These are phyloP conservation scores for Coelastrella sp. DNA, from an alignment of 139 green algal genomes.

Conservation along the genomic window DNA sequence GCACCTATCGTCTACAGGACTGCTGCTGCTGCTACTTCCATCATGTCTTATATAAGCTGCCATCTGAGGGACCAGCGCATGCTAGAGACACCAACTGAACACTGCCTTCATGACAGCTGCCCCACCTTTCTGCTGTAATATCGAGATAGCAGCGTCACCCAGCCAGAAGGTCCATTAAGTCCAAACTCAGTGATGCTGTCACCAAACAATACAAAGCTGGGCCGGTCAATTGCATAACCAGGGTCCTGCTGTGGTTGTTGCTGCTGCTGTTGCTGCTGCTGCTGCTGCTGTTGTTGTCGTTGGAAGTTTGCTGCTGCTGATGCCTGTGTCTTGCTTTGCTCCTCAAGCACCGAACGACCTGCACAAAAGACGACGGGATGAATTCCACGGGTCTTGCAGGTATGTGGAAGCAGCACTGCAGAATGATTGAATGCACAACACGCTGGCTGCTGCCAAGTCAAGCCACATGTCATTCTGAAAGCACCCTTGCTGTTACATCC, in stretches of 20 bases:
- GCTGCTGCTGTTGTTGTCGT: neutral
- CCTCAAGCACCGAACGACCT: no score
- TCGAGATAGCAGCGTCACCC: conserved; percentile 61
- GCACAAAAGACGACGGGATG: no score
- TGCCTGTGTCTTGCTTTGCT: no score
- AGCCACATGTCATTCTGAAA: no score
- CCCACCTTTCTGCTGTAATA: conserved; percentile 66
- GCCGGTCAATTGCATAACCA: conserved; percentile 16
- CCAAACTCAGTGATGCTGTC: conserved; percentile 82
- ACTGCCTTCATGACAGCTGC: neutral
- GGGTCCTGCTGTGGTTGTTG: neutral
- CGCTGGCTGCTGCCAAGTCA: no score
- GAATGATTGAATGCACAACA: no score
- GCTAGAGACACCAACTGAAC: neutral
- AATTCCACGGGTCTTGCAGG: no score
- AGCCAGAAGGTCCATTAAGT: conserved; percentile 68
- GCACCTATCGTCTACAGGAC: no score
- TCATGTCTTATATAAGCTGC: neutral
- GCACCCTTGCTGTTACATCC: no score
- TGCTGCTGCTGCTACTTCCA: no score
- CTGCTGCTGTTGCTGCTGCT: conserved; percentile 15
- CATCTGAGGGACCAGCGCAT: neutral
- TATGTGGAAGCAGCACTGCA: no score
- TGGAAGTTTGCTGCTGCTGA: neutral
- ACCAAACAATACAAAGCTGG: conserved; percentile 79